Percentiles rank a stretch among this genome's conserved stretches.
Conservation (phyloP, 2,329 filamentous ascomycete genomes). For the Penicillium hesseltinei region DNA sequence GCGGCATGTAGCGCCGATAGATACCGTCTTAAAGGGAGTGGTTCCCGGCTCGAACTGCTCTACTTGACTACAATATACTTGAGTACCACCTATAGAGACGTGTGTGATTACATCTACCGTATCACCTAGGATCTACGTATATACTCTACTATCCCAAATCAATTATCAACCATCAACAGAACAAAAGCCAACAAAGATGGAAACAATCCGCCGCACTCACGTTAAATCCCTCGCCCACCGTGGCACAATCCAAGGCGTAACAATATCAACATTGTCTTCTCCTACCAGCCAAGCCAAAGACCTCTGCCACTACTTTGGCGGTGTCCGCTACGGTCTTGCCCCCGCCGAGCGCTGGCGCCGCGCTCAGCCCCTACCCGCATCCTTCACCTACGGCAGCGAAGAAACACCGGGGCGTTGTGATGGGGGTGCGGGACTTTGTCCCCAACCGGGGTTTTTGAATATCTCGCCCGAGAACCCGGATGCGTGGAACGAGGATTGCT, state of each 20-base stretch:
- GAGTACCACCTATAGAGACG: not conserved
- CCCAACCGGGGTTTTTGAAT: conserved; percentile 45
- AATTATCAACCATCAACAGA: not conserved
- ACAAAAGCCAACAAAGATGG: conserved; percentile 19
- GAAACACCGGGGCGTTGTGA: conserved; percentile 49
- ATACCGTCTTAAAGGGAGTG: not conserved
- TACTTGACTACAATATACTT: not conserved
- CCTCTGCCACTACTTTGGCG: conserved; percentile 55
- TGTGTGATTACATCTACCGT: not conserved
- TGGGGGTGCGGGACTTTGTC: conserved; percentile 45
- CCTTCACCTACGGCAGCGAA: conserved; percentile 53
- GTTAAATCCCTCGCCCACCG: conserved; percentile 35
- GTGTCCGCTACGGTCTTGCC: conserved; percentile 56
- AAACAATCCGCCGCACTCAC: conserved; percentile 24
- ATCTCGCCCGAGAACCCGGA: conserved; percentile 31
- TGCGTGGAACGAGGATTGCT: conserved; percentile 52
- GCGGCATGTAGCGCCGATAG: conserved; percentile 10
- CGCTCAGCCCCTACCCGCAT: conserved; percentile 48
- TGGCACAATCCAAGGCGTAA: conserved; percentile 52
- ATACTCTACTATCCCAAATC: not conserved
- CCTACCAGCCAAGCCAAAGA: conserved; percentile 22
- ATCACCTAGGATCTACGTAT: not conserved
- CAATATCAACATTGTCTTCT: conserved; percentile 37
- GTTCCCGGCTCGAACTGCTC: not conserved
- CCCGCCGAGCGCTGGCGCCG: conserved; percentile 52